These are phyloP conservation scores for Blastocystis sp. DNA, from an alignment of 352 stramenopile species.

Conservation along the genomic window DNA sequence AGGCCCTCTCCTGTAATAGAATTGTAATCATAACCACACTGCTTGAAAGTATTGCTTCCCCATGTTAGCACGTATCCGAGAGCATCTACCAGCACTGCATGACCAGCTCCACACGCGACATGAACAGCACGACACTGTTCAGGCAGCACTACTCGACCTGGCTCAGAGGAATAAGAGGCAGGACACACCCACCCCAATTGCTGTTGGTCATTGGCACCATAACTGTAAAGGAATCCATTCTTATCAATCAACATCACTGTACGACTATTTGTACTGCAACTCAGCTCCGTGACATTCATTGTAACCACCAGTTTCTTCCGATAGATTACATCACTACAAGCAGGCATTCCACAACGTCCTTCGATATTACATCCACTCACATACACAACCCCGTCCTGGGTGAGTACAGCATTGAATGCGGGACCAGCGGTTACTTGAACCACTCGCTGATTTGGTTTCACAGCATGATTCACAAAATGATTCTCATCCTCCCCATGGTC, in stretches of 20 bases:
- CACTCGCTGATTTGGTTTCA: neutral
- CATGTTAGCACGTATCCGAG: conserved; percentile 6
- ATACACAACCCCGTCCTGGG: neutral
- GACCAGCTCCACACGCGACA: neutral
- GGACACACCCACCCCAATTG: neutral
- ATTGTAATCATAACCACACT: conserved; percentile 9
- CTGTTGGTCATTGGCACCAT: neutral
- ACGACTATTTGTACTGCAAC: neutral
- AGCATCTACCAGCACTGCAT: neutral
- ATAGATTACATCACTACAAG: neutral
- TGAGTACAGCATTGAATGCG: neutral
- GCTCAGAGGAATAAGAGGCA: neutral
- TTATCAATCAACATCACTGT: neutral
- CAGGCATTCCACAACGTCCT: neutral
- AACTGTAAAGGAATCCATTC: neutral
- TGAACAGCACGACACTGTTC: neutral
- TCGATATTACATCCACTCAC: conserved; percentile 6
- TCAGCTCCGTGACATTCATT: neutral
- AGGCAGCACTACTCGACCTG: neutral
- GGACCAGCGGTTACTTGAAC: neutral
- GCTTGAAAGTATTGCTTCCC: neutral
- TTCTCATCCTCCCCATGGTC: neutral
- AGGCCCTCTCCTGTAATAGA: neutral
- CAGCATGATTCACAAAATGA: neutral
- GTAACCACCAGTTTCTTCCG: neutral